Base-by-base conservation (phyloP, 768 basidiomycete genomes). In the Boletus subparvulus region DNA sequence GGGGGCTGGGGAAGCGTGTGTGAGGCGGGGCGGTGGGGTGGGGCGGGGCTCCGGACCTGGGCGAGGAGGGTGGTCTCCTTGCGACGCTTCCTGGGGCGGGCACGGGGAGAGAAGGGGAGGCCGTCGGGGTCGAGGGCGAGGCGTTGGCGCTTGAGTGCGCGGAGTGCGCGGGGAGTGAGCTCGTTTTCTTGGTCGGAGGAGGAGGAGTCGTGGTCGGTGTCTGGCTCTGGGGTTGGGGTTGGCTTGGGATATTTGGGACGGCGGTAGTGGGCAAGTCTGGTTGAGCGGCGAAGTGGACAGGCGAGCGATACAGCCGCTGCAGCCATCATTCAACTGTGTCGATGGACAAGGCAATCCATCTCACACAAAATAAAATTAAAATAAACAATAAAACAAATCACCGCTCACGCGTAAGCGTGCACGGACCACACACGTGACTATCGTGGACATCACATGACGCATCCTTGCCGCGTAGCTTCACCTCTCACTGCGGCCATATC, bases 141-240 rank as follows among this genome's bases (percentile, higher is more conserved):
- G 1, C 71, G 69, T 30, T 64, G 70, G 6, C 70, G 70, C 30
- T 71, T 71, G 64, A 71, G 69, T 0, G 70, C 70, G 42, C 70
- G 72, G 42, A 71, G 71, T 2, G 70, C 70, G 52, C 70, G 69
- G 39, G 70, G 70, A 0, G 70, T 71, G 56, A 71, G 70, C 36
- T 73, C 69, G 63, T 68, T 66, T 33, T 70, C 67, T 28, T 56
- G 60, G 60, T 68, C 67, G 6, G 54, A 55, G 7, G 60, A 65
- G 39, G 60, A 65, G 0, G 59, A 57, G 58, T 68, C 64, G 33
- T 59, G 57, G 33, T 61, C 66, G 45, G 36, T 41, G 42, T 67
- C 65, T n/a, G 54, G 60, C 45, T 66, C 62, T 21, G 21, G 21
- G 21, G 21, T 21, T 26, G 56, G 53, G 8, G 43, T 8, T n/a